These are phyloP conservation scores for Uncinocarpus reesii DNA, from an alignment of 2,329 filamentous ascomycete species.

Conservation along the genomic window DNA sequence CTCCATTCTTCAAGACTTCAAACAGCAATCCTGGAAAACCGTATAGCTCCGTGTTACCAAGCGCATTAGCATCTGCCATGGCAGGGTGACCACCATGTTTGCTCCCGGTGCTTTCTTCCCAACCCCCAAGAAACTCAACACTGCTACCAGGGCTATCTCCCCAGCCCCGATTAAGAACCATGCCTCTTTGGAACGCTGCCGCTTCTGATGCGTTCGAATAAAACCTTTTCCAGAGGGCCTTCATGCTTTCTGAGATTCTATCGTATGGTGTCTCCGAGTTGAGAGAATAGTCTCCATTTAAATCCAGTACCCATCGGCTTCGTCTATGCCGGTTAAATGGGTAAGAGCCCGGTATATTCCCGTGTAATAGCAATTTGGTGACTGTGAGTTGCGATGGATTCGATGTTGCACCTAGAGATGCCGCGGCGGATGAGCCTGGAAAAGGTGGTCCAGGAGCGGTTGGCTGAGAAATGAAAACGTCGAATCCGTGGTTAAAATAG, in stretches of 20 bases:
- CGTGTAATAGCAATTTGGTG: conserved; percentile 86
- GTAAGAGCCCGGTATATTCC: conserved; percentile 90
- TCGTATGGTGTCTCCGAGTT: conserved; percentile 69
- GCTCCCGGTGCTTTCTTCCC: conserved; percentile 59
- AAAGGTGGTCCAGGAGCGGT: conserved; percentile 54
- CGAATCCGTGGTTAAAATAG: conserved; percentile 92
- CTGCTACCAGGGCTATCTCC: conserved; percentile 85
- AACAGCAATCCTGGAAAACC: conserved; percentile 91
- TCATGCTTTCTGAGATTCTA: conserved; percentile 59
- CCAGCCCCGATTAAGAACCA: conserved; percentile 86
- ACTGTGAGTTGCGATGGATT: conserved; percentile 62
- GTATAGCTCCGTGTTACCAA: conserved; percentile 73
- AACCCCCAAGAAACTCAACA: conserved; percentile 72
- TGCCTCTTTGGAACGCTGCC: conserved; percentile 47
- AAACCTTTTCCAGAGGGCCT: conserved; percentile 57
- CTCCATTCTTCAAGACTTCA: conserved; percentile 87
- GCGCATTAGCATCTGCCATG: conserved; percentile 40
- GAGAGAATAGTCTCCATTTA: conserved; percentile 39
- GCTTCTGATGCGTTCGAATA: conserved; percentile 50
- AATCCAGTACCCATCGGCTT: conserved; percentile 69
- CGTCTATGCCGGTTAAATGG: conserved; percentile 91
- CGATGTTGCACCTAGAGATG: conserved; percentile 18
- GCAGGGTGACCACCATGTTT: conserved; percentile 36
- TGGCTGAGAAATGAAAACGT: conserved; percentile 77
- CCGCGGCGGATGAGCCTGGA: conserved; percentile 38